Percentiles rank a stretch among this genome's conserved stretches.
Evolutionary conservation across 108 stramenopile species (phyloP).

Genomic region (Fragilariopsis cylindrus): DNA sequence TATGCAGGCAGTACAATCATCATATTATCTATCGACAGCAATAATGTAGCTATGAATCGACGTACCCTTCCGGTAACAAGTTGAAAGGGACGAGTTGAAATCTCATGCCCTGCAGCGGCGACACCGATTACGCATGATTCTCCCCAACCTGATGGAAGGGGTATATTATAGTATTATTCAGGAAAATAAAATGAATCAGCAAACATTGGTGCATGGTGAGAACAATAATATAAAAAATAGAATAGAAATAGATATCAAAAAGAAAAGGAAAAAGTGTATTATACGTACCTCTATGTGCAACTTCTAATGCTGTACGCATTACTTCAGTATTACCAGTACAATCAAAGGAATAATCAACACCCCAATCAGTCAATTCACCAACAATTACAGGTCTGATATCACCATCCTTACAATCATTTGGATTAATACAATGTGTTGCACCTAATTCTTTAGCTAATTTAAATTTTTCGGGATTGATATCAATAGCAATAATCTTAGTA

Average conservation of each 20-base stretch:
- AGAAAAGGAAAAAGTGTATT: too few relatives aligned
- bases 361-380: conserved; percentile 89
- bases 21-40: too few relatives aligned
- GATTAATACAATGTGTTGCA: conserved; percentile 95
- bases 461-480: conserved; percentile 90
- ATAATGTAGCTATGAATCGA: too few relatives aligned
- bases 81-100: conserved; percentile 89
- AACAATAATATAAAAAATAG: too few relatives aligned
- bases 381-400: conserved; percentile 78
- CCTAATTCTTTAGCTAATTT: conserved; percentile 78
- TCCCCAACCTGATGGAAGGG: conserved; percentile 53
- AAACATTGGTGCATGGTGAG: too few relatives aligned
- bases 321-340: conserved; percentile 92
- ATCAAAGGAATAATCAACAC: conserved; percentile 97
- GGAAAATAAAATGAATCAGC: too few relatives aligned
- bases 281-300: conserved; percentile 57
- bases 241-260: too few relatives aligned
- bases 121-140: conserved; percentile 80
- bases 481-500: conserved; percentile 75
- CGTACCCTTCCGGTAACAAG: conserved; percentile 83
- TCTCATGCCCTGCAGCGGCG: conserved; percentile 84
- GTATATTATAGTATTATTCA: too few relatives aligned
- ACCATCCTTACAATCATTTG: conserved; percentile 66
- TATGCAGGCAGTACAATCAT: too few relatives aligned
- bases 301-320: conserved; percentile 92